Conservation (phyloP, 371 early-diverging fungal genomes). For the Rhizomucor miehei region DNA sequence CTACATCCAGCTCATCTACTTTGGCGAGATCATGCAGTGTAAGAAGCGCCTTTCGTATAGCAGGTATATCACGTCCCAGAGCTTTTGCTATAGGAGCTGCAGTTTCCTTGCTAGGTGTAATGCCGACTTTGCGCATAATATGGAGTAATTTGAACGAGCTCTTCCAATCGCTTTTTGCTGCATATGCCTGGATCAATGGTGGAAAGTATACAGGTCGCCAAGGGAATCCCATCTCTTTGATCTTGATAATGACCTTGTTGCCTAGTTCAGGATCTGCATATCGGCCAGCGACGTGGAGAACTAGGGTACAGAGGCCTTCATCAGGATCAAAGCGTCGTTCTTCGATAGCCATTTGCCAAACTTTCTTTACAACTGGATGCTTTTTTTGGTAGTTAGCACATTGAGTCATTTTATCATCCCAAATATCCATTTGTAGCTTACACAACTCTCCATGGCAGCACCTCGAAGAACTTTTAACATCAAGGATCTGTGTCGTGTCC, state of each 20-base stretch:
- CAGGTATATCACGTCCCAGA: slow-evolving; percentile 25
- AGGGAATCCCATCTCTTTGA: slow-evolving; percentile 43
- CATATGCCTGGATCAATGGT: slow-evolving; percentile 65
- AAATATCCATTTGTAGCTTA: slow-evolving; percentile 17
- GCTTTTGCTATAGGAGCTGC: slow-evolving; percentile 23
- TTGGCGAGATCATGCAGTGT: slow-evolving; percentile 30
- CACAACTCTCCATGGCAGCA: slow-evolving; percentile 43
- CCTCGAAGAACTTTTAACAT: slow-evolving; percentile 40
- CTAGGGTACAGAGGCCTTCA: slow-evolving; percentile 57
- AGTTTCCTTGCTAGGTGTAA: slow-evolving; percentile 34
- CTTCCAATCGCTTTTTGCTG: slow-evolving; percentile 45
- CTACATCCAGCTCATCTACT: slow-evolving; percentile 38
- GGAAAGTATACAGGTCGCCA: slow-evolving; percentile 60
- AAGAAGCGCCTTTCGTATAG: slow-evolving; percentile 38
- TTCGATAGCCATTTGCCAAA: slow-evolving; percentile 44
- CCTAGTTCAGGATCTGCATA: slow-evolving; percentile 53
- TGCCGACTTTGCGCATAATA: slow-evolving; percentile 57
- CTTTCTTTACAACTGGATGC: slow-evolving; percentile 37
- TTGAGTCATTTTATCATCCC: not conserved
- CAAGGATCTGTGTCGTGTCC: slow-evolving; percentile 19
- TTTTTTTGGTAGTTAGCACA: slow-evolving; percentile 12
- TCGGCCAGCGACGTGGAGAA: slow-evolving; percentile 60
- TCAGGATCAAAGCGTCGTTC: slow-evolving; percentile 41
- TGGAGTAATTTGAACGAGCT: slow-evolving; percentile 55
- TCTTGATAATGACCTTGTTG: slow-evolving; percentile 42